phyloP scores from a whole-genome alignment of 2,329 filamentous ascomycete genomes.

The Diplocarpon rosae region DNA sequence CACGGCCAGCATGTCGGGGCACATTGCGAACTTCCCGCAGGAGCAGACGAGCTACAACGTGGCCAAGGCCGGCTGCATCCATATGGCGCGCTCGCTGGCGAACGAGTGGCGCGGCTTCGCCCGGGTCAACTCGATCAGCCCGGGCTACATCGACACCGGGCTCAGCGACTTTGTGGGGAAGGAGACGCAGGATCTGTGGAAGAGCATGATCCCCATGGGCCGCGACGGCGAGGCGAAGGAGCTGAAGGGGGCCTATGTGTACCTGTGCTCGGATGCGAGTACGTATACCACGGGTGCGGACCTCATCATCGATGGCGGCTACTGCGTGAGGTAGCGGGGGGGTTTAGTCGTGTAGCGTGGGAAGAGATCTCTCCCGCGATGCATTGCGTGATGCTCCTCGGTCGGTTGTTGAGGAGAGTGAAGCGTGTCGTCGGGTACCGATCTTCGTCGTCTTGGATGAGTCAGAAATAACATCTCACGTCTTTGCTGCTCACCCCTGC shows the following conservation, averaged over 20 bases:
- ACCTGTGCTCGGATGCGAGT: conserved; percentile 35
- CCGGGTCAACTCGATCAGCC: conserved; percentile 56
- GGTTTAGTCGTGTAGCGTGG: too few species aligned
- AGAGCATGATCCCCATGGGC: conserved; percentile 48
- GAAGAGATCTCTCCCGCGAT: too few species aligned
- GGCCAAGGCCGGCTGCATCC: conserved; percentile 56
- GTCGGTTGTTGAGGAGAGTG: too few species aligned
- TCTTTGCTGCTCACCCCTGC: too few species aligned
- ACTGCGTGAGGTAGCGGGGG: conserved; percentile 20
- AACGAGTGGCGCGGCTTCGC: conserved; percentile 63
- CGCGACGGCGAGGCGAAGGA: conserved; percentile 51
- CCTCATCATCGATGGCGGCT: conserved; percentile 39
- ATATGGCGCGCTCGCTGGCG: conserved; percentile 50
- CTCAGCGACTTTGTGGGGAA: conserved; percentile 50
- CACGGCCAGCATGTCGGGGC: conserved; percentile 50
- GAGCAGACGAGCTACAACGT: conserved; percentile 56
- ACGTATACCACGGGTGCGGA: conserved; percentile 40
- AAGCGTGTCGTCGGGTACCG: too few species aligned
- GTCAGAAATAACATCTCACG: too few species aligned
- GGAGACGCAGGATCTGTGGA: conserved; percentile 45
- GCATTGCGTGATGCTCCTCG: too few species aligned
- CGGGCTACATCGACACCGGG: conserved; percentile 58
- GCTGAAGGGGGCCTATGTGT: conserved; percentile 46
- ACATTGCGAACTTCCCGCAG: conserved; percentile 47
- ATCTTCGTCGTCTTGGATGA: too few species aligned